Conservation (phyloP, 2,329 filamentous ascomycete species). For the Nothophoma quercina region DNA sequence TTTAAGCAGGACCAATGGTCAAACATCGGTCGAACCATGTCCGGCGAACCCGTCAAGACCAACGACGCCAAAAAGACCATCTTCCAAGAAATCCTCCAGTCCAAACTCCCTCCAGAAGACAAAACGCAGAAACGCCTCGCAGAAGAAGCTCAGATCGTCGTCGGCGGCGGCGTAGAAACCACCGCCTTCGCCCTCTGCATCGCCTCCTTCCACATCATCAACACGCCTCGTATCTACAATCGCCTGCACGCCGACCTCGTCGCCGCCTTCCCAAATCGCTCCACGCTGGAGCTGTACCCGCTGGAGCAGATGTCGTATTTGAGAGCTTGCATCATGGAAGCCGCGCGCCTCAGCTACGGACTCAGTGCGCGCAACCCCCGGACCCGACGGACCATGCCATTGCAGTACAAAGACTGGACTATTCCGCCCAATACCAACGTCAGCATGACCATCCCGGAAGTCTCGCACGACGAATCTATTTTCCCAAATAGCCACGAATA, state of each 20-base stretch:
- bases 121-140: conserved; percentile 49
- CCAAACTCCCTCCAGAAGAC: conserved; percentile 42
- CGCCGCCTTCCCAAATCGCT: conserved; percentile 35
- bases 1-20: conserved; percentile 41
- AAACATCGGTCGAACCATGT: conserved; percentile 36
- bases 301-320: conserved; percentile 40
- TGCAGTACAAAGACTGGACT: conserved; percentile 38
- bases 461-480: conserved; percentile 46
- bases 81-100: conserved; percentile 44
- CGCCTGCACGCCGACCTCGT: conserved; percentile 43
- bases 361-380: conserved; percentile 50
- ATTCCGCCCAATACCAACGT: conserved; percentile 47
- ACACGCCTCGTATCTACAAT: conserved; percentile 39
- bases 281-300: conserved; percentile 29
- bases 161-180: conserved; percentile 52
- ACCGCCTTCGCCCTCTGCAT: conserved; percentile 44
- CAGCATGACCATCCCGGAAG: conserved; percentile 48
- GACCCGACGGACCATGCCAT: conserved; percentile 27
- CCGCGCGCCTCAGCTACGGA: conserved; percentile 49
- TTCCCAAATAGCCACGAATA: conserved; percentile 49
- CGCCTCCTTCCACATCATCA: conserved; percentile 45
- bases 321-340: conserved; percentile 41
- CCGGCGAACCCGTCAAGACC: conserved; percentile 38
- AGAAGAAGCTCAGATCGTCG: conserved; percentile 50
- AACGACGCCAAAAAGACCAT: conserved; percentile 46